Conservation (phyloP, 768 basidiomycete genomes). For the Dacryopinax spathularia region DNA sequence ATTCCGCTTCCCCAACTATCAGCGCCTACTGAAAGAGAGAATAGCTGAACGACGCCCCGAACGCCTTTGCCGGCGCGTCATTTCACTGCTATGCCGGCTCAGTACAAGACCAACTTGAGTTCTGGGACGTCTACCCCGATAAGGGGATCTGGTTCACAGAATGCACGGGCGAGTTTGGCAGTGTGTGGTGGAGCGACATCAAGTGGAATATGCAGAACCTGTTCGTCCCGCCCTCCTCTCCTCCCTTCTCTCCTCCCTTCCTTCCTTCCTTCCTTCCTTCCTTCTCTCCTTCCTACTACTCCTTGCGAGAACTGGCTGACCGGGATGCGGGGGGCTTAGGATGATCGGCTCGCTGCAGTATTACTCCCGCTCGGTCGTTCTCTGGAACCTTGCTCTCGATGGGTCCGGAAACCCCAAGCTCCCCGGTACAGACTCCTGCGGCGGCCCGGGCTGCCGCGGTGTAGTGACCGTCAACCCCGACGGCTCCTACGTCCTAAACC, state of each 20-base stretch:
- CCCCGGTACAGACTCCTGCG: constrained; percentile 51
- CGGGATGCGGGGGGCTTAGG: constrained; percentile 3
- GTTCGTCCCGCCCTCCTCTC: constrained; percentile 23
- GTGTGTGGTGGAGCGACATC: constrained; percentile 69
- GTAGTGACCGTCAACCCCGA: constrained; percentile 52
- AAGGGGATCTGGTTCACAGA: constrained; percentile 49
- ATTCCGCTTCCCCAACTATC: not conserved
- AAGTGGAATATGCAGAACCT: constrained; percentile 67
- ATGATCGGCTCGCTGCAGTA: constrained; percentile 14
- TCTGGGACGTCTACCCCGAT: constrained; percentile 40
- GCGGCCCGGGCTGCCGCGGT: constrained; percentile 46
- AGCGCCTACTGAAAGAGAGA: not conserved
- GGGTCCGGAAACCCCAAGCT: constrained; percentile 45
- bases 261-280: no score
- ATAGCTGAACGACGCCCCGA: constrained; percentile 10
- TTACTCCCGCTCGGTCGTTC: constrained; percentile 33
- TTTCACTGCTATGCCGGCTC: constrained; percentile 60
- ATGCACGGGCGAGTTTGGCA: constrained; percentile 49
- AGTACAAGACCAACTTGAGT: constrained; percentile 39
- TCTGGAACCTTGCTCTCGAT: constrained; percentile 67
- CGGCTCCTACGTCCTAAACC: constrained; percentile 47
- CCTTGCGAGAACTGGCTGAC: no score
- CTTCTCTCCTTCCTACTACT: no score
- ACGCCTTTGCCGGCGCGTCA: constrained; percentile 36
- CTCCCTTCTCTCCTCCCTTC: not conserved